Conservation (phyloP, 225 moss, liverwort and hornwort genomes). For the Sphagnum contortum region DNA sequence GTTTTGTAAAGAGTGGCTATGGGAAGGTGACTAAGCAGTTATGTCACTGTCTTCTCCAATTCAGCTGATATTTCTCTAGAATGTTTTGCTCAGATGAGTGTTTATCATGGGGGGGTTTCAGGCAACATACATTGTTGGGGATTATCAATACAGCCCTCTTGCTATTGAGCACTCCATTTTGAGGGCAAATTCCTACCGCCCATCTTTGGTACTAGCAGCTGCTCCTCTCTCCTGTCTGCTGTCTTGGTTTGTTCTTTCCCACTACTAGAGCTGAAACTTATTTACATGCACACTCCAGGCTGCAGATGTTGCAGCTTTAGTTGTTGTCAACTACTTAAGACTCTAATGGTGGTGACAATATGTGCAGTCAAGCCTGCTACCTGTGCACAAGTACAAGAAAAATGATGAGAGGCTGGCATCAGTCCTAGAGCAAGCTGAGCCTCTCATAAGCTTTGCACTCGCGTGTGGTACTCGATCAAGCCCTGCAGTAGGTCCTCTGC, state of each 20-base stretch:
- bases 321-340: too few relatives aligned
- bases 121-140: slow-evolving; percentile 76
- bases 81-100: too few relatives aligned
- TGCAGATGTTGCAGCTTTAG: too few relatives aligned
- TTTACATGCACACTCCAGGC: too few relatives aligned
- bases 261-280: too few relatives aligned
- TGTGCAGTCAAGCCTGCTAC: slow-evolving; percentile 74
- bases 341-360: too few relatives aligned
- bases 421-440: slow-evolving; percentile 71
- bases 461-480: slow-evolving; percentile 81
- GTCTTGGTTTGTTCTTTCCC: too few relatives aligned
- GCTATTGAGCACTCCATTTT: slow-evolving; percentile 84
- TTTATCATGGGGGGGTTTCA: slow-evolving; percentile 14
- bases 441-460: slow-evolving; percentile 89
- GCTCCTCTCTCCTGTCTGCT: background rate
- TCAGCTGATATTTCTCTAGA: too few relatives aligned
- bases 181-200: slow-evolving; percentile 76
- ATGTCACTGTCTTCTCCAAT: too few relatives aligned
- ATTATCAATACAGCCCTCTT: slow-evolving; percentile 62
- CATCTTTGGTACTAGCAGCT: slow-evolving; percentile 53
- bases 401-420: slow-evolving; percentile 48
- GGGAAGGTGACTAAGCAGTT: too few relatives aligned
- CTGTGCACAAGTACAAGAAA: slow-evolving; percentile 67
- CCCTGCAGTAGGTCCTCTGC: slow-evolving; percentile 45
- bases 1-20: background rate